Base-by-base conservation (phyloP, 306 rosid genomes). In the Leucaena leucocephala region DNA sequence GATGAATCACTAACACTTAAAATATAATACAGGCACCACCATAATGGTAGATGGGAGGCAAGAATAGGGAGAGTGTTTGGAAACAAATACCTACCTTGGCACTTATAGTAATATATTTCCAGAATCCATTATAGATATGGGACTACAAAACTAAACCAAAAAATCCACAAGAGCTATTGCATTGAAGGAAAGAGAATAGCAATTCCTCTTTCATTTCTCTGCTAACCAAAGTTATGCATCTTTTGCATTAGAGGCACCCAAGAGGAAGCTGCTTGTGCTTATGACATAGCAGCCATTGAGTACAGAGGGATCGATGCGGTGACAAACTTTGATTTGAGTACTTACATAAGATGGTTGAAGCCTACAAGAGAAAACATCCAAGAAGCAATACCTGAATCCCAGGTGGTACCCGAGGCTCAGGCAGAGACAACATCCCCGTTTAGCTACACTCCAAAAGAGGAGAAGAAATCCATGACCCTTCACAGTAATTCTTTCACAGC, bases 21-120 rank as follows among this genome's bases (percentile, higher is more conserved):
- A 79, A 27, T 27, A 39, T 35, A 61, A 59, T 77, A 71, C 85
- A 93, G 97, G 89, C 96, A 93, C 82, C 96, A 93, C 75, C 96
- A 94, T 45, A 94, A 91, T 77, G 97, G 97, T 19, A 90, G 98
- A 88, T 94, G 97, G 97, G 98, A 94, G 80, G 98, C 98, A 83
- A 87, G 96, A 82, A 94, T 94, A 48, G 96, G 98, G 38, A 88
- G 98, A 77, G 98, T 91, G 81, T 91, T 90, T 55, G 98, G 97
- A 69, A 94, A 94, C 94, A 94, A 94, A 76, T 94, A 94, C 83
- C 98, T 91, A 94, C 80, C 98, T 94, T 62, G 98, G 93, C 62
- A 91, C 98, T 78, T 90, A 94, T 76, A 36, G 98, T 91, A 81
- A 88, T 76, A 73, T 33, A 54, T 82, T 72, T 80, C 22, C 48